These are phyloP conservation scores for Pseudozyma hubeiensis DNA, from an alignment of 1,284 basidiomycete genomes.

Conservation along the genomic window DNA sequence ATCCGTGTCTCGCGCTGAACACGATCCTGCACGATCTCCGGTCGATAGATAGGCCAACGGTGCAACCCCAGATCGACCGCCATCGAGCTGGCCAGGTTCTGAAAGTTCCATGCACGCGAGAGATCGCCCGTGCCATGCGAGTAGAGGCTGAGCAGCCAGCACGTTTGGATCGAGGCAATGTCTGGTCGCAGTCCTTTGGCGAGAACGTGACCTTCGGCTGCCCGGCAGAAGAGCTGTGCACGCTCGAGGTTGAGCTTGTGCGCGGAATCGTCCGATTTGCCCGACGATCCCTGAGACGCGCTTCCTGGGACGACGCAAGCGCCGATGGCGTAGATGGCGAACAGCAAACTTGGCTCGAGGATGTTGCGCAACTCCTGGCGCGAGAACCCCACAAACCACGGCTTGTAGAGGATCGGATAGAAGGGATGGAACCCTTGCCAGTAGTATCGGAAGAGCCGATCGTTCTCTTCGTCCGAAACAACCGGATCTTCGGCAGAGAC, in stretches of 20 bases:
- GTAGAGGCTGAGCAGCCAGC: constrained; percentile 70
- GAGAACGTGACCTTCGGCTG: constrained; percentile 54
- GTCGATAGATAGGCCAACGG: constrained; percentile 56
- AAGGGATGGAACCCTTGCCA: constrained; percentile 61
- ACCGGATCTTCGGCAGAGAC: constrained; percentile 26
- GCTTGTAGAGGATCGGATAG: constrained; percentile 64
- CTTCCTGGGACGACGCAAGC: constrained; percentile 50
- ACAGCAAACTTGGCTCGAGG: constrained; percentile 51
- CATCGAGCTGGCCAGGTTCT: constrained; percentile 70
- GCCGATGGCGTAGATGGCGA: constrained; percentile 58
- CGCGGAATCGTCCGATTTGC: neutral
- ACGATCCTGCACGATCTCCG: constrained; percentile 52
- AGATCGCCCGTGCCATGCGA: constrained; percentile 71
- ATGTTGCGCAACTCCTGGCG: constrained; percentile 44
- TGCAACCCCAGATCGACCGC: constrained; percentile 70
- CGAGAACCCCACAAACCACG: constrained; percentile 47
- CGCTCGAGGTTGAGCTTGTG: constrained; percentile 39
- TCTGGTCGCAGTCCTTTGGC: constrained; percentile 51
- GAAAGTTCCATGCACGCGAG: constrained; percentile 69
- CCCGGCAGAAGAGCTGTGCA: constrained; percentile 39
- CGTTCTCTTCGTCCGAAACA: constrained; percentile 45
- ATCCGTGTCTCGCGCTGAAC: constrained; percentile 68
- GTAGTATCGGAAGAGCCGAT: constrained; percentile 55
- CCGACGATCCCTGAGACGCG: constrained; percentile 2
- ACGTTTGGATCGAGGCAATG: constrained; percentile 66